Evolutionary conservation across 305 asterid genomes (phyloP), one percentile per base, ranked within the genome.

Genomic region (Fraxinus ornus): DNA sequence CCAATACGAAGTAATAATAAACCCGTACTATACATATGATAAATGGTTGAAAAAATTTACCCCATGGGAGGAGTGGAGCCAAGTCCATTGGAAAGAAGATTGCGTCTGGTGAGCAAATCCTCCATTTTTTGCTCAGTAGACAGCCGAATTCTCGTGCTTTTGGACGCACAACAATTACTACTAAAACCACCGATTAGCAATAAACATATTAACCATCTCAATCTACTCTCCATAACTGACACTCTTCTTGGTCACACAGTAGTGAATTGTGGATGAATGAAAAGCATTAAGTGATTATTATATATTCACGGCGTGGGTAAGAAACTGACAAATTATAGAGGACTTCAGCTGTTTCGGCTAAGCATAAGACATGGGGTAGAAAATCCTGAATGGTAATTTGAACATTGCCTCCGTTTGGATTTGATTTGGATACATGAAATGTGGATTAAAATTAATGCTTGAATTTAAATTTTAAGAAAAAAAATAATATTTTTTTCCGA

Each of bases 21-120:
- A 76, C 15, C 22, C 64, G 12, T 3, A 41, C 1, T 41, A 75
- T 13, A 7, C 19, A 30, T 76, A 17, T 15, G 60, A 15, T 2
- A 9, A 3, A 52, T n/a, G 2, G 0, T 21, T 10, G 12, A 7
- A 4, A 74, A 24, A 49, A 13, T 1, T 64, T 79, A 86, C 91
- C 91, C 91, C 91, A 88, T 88, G 32, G 89, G 87, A 83, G 88
- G 91, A 77, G 89, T 88, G 1, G 26, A 24, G 19, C 75, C 88
- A 7, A 88, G 87, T 24, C 87, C 87, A 83, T 88, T 86, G 66
- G 84, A 57, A 2, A 86, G 88, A 84, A 86, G 83, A 52, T 62
- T 83, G 4, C 91, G 82, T 3, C 89, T 82, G 64, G 37, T 1
- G 21, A 26, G 37, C 75, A 68, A 68, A 68, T 68, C 75, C 39